Evolutionary conservation across 1,284 basidiomycete species (phyloP).

Genomic region (Caloboletus inedulis): DNA sequence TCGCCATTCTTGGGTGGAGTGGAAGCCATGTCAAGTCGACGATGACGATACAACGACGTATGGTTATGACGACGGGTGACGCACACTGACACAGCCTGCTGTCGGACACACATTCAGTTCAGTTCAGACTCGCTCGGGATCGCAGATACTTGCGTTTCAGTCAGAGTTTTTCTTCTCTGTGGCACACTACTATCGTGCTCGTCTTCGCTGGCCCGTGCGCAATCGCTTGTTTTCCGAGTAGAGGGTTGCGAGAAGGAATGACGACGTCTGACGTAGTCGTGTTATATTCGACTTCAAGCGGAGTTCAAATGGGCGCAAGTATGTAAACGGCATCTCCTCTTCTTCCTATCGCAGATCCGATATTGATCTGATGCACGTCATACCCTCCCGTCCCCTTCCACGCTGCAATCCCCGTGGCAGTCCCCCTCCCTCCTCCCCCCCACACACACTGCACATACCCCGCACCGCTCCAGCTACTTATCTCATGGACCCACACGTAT

Average conservation of each 20-base stretch:
- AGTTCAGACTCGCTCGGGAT: slow-evolving; percentile 26
- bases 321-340: background rate
- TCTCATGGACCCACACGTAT: background rate
- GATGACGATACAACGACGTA: slow-evolving; percentile 10
- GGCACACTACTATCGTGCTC: slow-evolving; percentile 12
- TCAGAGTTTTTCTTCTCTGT: slow-evolving; percentile 3
- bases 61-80: slow-evolving; percentile 26
- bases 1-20: slow-evolving; percentile 29
- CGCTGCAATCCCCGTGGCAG: slow-evolving; percentile 14
- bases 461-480: background rate
- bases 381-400: slow-evolving; percentile 17
- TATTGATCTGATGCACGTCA: slow-evolving; percentile 36
- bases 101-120: slow-evolving; percentile 21
- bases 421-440: background rate
- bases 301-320: slow-evolving; percentile 28
- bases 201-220: slow-evolving; percentile 33
- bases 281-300: slow-evolving; percentile 40
- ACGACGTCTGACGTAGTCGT: slow-evolving; percentile 41
- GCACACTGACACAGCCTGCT: slow-evolving; percentile 25
- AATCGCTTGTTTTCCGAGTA: slow-evolving; percentile 25
- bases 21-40: slow-evolving; percentile 21
- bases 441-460: background rate
- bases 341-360: slow-evolving; percentile 37
- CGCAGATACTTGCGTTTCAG: slow-evolving; percentile 26
- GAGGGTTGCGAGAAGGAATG: slow-evolving; percentile 35